Evolutionary conservation across 768 basidiomycete species (phyloP), one percentile per base, ranked within the genome.

Genomic region (Auricularia heimuer): DNA sequence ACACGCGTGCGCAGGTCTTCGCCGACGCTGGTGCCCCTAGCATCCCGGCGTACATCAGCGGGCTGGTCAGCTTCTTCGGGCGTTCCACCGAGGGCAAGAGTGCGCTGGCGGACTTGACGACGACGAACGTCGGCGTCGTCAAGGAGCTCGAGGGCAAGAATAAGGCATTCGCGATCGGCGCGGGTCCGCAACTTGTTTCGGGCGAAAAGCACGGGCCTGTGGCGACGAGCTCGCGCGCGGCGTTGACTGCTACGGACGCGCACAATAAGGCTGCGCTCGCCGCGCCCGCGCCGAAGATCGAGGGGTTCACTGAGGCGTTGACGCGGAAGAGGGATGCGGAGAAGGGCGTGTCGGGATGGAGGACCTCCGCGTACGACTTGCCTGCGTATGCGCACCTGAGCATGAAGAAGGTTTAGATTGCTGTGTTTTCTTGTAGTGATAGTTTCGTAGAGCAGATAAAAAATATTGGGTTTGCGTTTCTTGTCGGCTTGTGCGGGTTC

Each of bases 31-130:
- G 89, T 0, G 69, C 85, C 1, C 76, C 80, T 1, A 72, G 77
- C 1, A 81, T 81, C 0, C 77, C 80, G 0, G 75, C 82, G 3
- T 70, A 85, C 36, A 71, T 82, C n/a, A 84, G 83, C 2, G 88
- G 84, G 0, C 68, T 87, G 7, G 89, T 87, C 87, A 86, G 84
- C 67, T 87, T 89, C 72, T 65, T 88, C 1, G 89, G 89, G 0
- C 77, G 81, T 54, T 75, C 77, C 66, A 76, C 80, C 39, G 29
- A 60, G 56, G 70, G 72, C 61, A 78, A 70, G 0, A 51, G 47
- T 21, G 47, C 78, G 34, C 72, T 78, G 65, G 70, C 75, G 1
- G 83, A 78, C 0, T 81, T 81, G 80, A 75, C 70, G 33, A 82
- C 83, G 3, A 89, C 88, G 0, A 82, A 88, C 0, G 85, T 85